Evolutionary conservation across 2,329 filamentous ascomycete genomes (phyloP).

Genomic region (Dothiorella sarmentorum): DNA sequence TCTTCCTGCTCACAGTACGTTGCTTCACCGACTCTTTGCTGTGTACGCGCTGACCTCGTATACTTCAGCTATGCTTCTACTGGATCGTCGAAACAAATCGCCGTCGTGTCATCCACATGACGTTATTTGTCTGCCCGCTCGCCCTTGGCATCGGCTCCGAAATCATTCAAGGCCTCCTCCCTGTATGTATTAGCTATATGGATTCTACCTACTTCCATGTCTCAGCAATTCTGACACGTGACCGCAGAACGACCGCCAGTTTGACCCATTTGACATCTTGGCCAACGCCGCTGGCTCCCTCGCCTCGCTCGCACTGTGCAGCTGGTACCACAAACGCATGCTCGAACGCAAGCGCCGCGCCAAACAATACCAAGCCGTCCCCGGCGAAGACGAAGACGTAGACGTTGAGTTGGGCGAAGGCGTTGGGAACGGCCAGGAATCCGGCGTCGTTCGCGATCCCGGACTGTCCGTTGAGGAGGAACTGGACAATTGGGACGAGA

Average conservation of each 20-base stretch:
- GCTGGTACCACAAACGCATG: constrained; percentile 95
- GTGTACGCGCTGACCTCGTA: not conserved
- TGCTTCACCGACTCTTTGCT: not conserved
- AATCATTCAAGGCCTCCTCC: constrained; percentile 70
- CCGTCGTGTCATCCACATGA: constrained; percentile 79
- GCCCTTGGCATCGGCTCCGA: constrained; percentile 70
- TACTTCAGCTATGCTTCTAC: constrained; percentile 65
- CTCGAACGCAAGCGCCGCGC: constrained; percentile 76
- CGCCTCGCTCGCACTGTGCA: constrained; percentile 68
- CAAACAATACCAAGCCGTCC: constrained; percentile 72
- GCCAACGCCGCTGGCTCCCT: constrained; percentile 82
- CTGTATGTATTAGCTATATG: constrained; percentile 53
- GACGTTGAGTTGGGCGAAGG: constrained; percentile 74
- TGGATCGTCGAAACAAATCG: constrained; percentile 93
- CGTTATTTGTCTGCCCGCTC: constrained; percentile 74
- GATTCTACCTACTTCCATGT: too few relatives aligned
- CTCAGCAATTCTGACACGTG: too few relatives aligned
- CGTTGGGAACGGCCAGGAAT: constrained; percentile 54
- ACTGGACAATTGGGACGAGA: constrained; percentile 93
- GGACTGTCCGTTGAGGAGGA: constrained; percentile 64
- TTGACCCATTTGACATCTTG: constrained; percentile 80
- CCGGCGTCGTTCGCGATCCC: constrained; percentile 52
- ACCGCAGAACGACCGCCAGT: constrained; percentile 47
- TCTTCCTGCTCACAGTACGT: constrained; percentile 77
- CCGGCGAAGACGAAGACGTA: constrained; percentile 51